Conservation (phyloP, 2,329 filamentous ascomycete genomes). For the Alternaria solani region DNA sequence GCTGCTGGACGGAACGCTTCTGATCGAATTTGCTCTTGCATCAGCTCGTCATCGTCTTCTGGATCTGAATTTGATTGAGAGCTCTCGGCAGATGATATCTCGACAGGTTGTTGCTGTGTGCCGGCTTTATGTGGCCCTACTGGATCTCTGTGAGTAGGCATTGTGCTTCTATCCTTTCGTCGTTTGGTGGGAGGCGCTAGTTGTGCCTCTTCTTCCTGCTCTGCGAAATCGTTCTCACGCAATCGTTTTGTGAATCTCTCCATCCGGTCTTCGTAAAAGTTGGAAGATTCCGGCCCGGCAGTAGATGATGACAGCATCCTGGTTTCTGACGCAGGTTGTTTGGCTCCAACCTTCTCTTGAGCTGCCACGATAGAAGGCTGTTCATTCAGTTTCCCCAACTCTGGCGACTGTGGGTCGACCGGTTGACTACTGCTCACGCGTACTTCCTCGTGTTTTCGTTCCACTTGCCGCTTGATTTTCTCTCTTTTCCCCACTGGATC, state of each 20-base stretch:
- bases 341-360: background rate
- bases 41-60: background rate
- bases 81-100: constrained; percentile 31
- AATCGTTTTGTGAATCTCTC: constrained; percentile 33
- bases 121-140: constrained; percentile 1
- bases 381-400: constrained; percentile 9
- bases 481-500: constrained; percentile 37
- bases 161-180: constrained; percentile 21
- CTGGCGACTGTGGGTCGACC: constrained; percentile 16
- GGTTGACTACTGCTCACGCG: constrained; percentile 14
- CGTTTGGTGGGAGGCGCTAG: constrained; percentile 25
- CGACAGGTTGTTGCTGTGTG: constrained; percentile 27
- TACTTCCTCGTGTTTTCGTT: constrained; percentile 13
- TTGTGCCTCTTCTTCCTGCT: constrained; percentile 5
- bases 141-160: constrained; percentile 8
- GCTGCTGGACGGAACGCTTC: constrained; percentile 1
- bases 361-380: background rate
- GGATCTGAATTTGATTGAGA: constrained; percentile 13
- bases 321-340: constrained; percentile 9
- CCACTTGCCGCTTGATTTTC: constrained; percentile 29
- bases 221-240: constrained; percentile 16
- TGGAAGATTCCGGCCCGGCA: constrained; percentile 34
- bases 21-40: constrained; percentile 9
- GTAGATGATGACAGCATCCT: constrained; percentile 33
- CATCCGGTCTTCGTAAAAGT: constrained; percentile 30